Evolutionary conservation across 306 rosid species (phyloP).

Genomic region (Fagus sylvatica): DNA sequence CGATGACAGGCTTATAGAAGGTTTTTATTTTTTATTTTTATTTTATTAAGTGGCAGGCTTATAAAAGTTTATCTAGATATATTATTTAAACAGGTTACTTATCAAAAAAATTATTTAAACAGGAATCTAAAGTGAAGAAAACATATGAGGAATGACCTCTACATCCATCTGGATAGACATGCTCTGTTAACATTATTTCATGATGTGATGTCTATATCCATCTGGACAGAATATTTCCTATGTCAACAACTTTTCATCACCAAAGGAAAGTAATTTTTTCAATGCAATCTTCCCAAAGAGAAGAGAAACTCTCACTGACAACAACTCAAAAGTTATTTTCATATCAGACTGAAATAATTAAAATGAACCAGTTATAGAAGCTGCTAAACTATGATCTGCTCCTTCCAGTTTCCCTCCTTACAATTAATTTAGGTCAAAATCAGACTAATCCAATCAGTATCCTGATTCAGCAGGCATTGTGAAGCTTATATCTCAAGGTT

Average conservation of each 20-base stretch:
- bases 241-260: background rate
- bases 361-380: background rate
- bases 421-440: background rate
- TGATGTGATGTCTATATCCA: background rate
- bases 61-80: background rate
- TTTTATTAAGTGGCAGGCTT: background rate
- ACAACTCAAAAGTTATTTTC: background rate
- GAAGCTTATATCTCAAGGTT: background rate
- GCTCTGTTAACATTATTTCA: background rate
- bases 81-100: background rate
- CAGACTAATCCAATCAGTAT: background rate
- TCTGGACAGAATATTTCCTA: background rate
- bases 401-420: background rate
- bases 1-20: background rate
- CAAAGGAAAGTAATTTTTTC: background rate
- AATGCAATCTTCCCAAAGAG: background rate
- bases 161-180: background rate
- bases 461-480: background rate
- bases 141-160: background rate
- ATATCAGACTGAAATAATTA: background rate
- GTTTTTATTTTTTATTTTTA: no score
- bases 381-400: background rate
- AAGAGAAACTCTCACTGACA: background rate
- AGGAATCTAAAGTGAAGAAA: background rate
- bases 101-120: no score